Conservation (phyloP, 495 filamentous ascomycete species). For the Xylaria grammica region DNA sequence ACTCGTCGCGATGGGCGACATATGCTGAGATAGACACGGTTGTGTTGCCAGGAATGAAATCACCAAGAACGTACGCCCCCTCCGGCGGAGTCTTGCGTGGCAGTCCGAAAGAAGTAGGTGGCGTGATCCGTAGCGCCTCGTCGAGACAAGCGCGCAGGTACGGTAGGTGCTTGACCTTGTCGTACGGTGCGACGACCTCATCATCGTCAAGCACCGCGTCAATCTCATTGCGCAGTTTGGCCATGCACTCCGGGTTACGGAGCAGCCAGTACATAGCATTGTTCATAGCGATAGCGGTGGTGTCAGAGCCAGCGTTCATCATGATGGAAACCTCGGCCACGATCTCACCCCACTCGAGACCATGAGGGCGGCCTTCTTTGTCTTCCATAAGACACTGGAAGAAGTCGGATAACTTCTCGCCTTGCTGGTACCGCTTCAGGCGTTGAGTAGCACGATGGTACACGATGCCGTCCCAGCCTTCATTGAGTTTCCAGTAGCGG, state of each 20-base stretch:
- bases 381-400: slow-evolving; percentile 60
- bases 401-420: slow-evolving; percentile 62
- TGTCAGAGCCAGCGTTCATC: slow-evolving; percentile 59
- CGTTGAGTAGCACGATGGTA: slow-evolving; percentile 44
- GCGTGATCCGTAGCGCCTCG: background rate
- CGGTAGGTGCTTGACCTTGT: slow-evolving; percentile 38
- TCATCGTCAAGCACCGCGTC: slow-evolving; percentile 59
- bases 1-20: slow-evolving; percentile 33
- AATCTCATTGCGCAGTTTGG: slow-evolving; percentile 53
- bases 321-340: slow-evolving; percentile 41
- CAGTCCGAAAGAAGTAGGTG: background rate
- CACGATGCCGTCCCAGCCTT: slow-evolving; percentile 47
- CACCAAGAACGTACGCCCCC: slow-evolving; percentile 5
- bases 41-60: slow-evolving; percentile 27
- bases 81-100: background rate
- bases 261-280: slow-evolving; percentile 58
- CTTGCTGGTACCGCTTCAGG: slow-evolving; percentile 48
- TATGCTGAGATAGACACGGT: slow-evolving; percentile 26
- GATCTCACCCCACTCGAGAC: slow-evolving; percentile 39
- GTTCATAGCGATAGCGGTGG: slow-evolving; percentile 56
- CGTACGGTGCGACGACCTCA: slow-evolving; percentile 26
- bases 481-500: slow-evolving; percentile 30
- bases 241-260: background rate
- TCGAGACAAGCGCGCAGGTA: slow-evolving; percentile 59
- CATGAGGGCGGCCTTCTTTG: slow-evolving; percentile 43